phyloP scores from a whole-genome alignment of 2,329 filamentous ascomycete species.

The Curvularia sp. region DNA sequence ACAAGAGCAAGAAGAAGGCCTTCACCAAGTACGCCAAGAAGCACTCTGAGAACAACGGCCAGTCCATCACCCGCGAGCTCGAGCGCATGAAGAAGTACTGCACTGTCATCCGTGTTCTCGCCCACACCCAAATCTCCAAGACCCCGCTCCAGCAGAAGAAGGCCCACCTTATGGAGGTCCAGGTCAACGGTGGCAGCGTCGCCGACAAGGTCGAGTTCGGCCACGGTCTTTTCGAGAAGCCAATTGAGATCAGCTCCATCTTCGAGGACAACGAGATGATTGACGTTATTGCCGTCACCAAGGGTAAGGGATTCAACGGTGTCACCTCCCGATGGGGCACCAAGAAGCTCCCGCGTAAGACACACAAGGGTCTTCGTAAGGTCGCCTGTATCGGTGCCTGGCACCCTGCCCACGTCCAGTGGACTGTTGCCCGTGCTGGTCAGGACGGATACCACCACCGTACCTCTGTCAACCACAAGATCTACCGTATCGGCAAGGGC shows the following conservation, averaged over 20 bases:
- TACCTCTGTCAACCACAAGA: slow-evolving; percentile 99
- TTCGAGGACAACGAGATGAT: slow-evolving; percentile 99
- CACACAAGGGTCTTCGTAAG: slow-evolving; percentile 99
- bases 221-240: slow-evolving; percentile 98
- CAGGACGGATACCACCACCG: slow-evolving; percentile 99
- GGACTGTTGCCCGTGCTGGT: slow-evolving; percentile 99
- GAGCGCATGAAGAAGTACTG: slow-evolving; percentile 99
- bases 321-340: slow-evolving; percentile 98
- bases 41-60: slow-evolving; percentile 91
- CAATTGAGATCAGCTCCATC: slow-evolving; percentile 87
- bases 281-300: slow-evolving; percentile 98
- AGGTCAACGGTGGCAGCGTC: slow-evolving; percentile 96
- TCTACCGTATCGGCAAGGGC: slow-evolving; percentile 97
- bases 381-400: slow-evolving; percentile 99
- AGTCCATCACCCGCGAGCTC: slow-evolving; percentile 93
- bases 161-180: slow-evolving; percentile 99
- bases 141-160: slow-evolving; percentile 99
- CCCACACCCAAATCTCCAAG: slow-evolving; percentile 99
- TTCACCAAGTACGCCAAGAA: slow-evolving; percentile 99
- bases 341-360: slow-evolving; percentile 99
- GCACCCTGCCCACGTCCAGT: slow-evolving; percentile 99
- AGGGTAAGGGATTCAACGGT: slow-evolving; percentile 98
- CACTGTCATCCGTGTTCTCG: slow-evolving; percentile 98
- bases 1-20: slow-evolving; percentile 99
- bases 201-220: slow-evolving; percentile 97